Base-by-base conservation (phyloP, 768 basidiomycete genomes). In the Leucosporidium scottii region DNA sequence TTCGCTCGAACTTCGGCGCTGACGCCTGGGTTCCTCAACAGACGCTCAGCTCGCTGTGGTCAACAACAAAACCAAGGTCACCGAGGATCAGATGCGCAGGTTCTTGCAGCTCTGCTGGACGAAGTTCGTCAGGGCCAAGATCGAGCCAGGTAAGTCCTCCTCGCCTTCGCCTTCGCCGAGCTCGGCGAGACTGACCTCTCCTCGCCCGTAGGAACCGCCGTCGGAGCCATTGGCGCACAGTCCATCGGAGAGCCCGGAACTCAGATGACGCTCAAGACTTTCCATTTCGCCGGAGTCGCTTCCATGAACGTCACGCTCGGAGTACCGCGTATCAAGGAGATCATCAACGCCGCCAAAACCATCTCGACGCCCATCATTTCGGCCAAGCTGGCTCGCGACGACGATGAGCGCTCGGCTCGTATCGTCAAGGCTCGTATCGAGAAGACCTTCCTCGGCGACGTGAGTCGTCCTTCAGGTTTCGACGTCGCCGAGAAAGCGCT, bases 281-380 rank as follows among this genome's bases (percentile, higher is more conserved):
- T 99, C 86, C 96, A 99, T 83, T 99, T 98, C 79, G 96, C 96
- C 74, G 96, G 96, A 81, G 94, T 99, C 70, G 96, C 96, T 12
- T 94, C 93, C 48, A 99, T 98, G 96, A 98, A 97, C 80, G 92
- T 99, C 70, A 99, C 96, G 0, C 85, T 98, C 48, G 96, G 96
- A 79, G 96, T 98, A n/a, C 96, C 96, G 4, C 94, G 96, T 75
- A 98, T 99, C 80, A 98, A 98, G 79, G 96, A 99, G 79, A 98
- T 99, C 73, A 99, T 99, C 82, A 99, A 98, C 74, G 96, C 93
- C 3, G 91, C 96, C n/a, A 99, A 96, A 78, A 79, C 82, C 49
- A 98, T 99, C 79, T 93, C 89, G 76, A 99, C 96, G 0, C 96
- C 96, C 5, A 97, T 99, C 78, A 99, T 99, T 78, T 93, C 93